These are phyloP conservation scores for Falciphora oryzae DNA, from an alignment of 2,329 filamentous ascomycete species.

Conservation along the genomic window DNA sequence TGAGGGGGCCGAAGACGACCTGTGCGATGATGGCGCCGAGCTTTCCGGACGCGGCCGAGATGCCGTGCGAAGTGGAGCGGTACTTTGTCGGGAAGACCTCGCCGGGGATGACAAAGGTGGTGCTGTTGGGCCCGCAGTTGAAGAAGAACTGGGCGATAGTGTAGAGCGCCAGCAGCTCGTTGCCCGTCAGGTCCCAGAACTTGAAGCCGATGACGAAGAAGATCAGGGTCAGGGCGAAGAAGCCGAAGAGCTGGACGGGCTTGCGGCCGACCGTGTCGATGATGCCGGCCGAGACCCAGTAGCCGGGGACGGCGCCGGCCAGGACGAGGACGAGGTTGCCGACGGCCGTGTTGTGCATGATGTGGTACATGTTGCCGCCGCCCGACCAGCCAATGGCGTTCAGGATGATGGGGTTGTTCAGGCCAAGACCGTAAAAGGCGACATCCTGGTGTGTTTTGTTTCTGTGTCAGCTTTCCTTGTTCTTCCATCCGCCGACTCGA, in stretches of 20 bases:
- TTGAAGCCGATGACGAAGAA: conserved; percentile 59
- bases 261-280: conserved; percentile 71
- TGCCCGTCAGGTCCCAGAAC: conserved; percentile 45
- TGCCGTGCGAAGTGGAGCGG: conserved; percentile 51
- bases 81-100: conserved; percentile 53
- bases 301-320: conserved; percentile 73
- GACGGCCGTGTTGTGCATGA: conserved; percentile 67
- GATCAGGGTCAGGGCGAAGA: conserved; percentile 53
- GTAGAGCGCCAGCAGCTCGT: conserved; percentile 50
- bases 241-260: conserved; percentile 65
- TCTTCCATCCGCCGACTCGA: background rate
- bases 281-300: conserved; percentile 69
- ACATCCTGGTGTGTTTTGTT: conserved; percentile 25
- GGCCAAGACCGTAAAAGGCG: conserved; percentile 61
- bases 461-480: background rate
- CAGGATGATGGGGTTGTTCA: conserved; percentile 72
- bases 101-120: conserved; percentile 51
- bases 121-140: conserved; percentile 53
- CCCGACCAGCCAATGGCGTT: conserved; percentile 61
- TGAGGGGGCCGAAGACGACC: conserved; percentile 50
- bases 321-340: conserved; percentile 76
- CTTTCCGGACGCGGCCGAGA: conserved; percentile 50
- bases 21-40: conserved; percentile 52
- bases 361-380: conserved; percentile 56
- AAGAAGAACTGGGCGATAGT: conserved; percentile 54